These are phyloP conservation scores for Lotmaria passim DNA, from an alignment of 208 protist species.

Conservation along the genomic window DNA sequence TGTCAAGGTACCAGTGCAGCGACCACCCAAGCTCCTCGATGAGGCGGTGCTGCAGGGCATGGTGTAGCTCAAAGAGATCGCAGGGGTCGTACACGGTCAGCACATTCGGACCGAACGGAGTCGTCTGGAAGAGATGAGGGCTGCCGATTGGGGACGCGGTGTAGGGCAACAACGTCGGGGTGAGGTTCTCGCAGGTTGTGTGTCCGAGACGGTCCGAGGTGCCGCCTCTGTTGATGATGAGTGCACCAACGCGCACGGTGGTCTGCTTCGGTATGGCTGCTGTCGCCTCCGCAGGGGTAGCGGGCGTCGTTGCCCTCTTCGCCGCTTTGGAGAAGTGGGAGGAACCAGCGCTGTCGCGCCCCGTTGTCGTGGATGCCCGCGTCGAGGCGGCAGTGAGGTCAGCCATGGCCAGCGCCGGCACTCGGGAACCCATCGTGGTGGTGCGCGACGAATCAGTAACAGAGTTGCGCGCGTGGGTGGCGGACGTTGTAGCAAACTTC, in stretches of 20 bases:
- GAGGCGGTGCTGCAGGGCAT: constrained; percentile 29
- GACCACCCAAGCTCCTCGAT: constrained; percentile 28
- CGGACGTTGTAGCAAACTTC: not conserved
- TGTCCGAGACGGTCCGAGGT: not conserved
- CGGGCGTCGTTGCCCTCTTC: too few relatives aligned
- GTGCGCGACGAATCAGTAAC: not conserved
- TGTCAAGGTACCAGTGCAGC: constrained; percentile 36
- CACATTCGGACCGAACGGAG: constrained; percentile 9
- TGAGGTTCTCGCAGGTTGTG: not conserved
- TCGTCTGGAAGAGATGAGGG: not conserved
- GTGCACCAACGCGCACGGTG: not conserved
- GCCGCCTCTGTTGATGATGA: not conserved
- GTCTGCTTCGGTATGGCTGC: not conserved
- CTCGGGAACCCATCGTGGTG: not conserved
- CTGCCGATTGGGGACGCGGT: not conserved
- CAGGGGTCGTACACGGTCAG: constrained; percentile 15
- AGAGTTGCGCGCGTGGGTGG: not conserved
- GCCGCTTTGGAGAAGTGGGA: too few relatives aligned
- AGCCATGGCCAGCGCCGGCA: not conserved
- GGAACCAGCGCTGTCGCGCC: too few relatives aligned
- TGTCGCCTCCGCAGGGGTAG: too few relatives aligned
- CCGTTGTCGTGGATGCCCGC: not conserved
- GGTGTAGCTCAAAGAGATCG: constrained; percentile 30
- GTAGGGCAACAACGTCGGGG: not conserved
- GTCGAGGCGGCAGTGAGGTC: constrained; percentile 1